Percentiles rank a stretch among this genome's conserved stretches.
These are phyloP conservation scores for Pleurotus platypus DNA, from an alignment of 768 basidiomycete genomes.

Conservation along the genomic window DNA sequence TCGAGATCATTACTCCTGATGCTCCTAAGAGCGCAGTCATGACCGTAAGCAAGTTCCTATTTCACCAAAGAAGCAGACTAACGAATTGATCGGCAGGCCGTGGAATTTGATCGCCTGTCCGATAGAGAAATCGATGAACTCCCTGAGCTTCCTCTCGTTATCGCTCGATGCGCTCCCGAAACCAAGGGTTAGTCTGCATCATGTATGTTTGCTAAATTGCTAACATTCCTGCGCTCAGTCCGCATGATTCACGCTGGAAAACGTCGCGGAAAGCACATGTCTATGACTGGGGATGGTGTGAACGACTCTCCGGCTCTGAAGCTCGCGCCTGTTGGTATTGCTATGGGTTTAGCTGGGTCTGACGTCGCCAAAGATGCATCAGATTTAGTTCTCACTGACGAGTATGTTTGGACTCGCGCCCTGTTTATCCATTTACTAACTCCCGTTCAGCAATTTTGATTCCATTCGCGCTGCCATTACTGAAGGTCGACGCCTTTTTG, in stretches of 20 bases:
- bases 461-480: conserved; percentile 54
- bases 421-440: conserved; percentile 24
- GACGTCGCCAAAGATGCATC: conserved; percentile 35
- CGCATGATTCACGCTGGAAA: conserved; percentile 59
- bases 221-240: conserved; percentile 18
- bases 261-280: conserved; percentile 45
- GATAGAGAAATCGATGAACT: conserved; percentile 47
- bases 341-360: conserved; percentile 23
- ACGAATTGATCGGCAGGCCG: conserved; percentile 17
- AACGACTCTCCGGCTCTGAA: conserved; percentile 50
- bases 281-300: conserved; percentile 58
- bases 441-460: conserved; percentile 42
- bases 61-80: background rate
- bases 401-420: conserved; percentile 73
- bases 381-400: conserved; percentile 73
- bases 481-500: conserved; percentile 53
- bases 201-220: background rate
- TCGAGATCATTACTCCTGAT: conserved; percentile 42
- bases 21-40: conserved; percentile 34
- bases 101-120: conserved; percentile 50
- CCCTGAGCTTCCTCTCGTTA: conserved; percentile 52
- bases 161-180: conserved; percentile 55
- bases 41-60: conserved; percentile 20
- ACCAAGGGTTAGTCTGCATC: conserved; percentile 32
- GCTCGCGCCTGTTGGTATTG: conserved; percentile 13